These are phyloP conservation scores for Boletus rufocinnamomeus DNA, from an alignment of 768 basidiomycete species.

Conservation along the genomic window DNA sequence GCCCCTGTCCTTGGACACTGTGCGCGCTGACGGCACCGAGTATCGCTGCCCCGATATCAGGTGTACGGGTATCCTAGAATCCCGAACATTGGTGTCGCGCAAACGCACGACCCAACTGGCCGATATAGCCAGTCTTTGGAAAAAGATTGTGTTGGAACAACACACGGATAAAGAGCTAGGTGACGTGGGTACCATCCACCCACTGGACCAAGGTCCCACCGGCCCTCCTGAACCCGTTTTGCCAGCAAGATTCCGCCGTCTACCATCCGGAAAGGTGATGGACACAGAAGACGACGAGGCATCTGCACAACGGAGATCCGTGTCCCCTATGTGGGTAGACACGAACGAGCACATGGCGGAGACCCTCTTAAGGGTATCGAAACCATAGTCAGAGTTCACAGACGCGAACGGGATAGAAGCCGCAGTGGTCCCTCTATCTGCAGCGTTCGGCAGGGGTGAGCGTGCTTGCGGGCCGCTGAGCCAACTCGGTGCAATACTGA, in stretches of 20 bases:
- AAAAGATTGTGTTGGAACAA: background rate
- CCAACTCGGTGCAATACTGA: no score
- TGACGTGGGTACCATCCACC: background rate
- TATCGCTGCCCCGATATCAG: background rate
- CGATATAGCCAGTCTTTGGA: background rate
- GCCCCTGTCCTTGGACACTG: no score
- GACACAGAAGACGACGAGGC: background rate
- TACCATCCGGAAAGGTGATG: background rate
- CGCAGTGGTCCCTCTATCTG: no score
- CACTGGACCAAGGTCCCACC: background rate
- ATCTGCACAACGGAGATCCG: background rate
- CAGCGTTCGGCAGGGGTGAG: no score
- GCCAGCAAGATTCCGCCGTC: background rate
- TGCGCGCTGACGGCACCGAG: no score
- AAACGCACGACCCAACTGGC: background rate
- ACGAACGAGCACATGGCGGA: no score
- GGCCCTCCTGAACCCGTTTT: background rate
- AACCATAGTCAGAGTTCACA: no score
- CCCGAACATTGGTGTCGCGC: rapidly evolving
- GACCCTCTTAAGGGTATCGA: no score
- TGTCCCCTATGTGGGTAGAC: background rate
- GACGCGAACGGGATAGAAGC: no score
- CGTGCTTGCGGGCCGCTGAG: no score
- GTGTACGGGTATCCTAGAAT: background rate
- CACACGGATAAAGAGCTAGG: background rate